phyloP scores from a whole-genome alignment of 768 basidiomycete genomes.

The Chalciporus sphaerocephalus region DNA sequence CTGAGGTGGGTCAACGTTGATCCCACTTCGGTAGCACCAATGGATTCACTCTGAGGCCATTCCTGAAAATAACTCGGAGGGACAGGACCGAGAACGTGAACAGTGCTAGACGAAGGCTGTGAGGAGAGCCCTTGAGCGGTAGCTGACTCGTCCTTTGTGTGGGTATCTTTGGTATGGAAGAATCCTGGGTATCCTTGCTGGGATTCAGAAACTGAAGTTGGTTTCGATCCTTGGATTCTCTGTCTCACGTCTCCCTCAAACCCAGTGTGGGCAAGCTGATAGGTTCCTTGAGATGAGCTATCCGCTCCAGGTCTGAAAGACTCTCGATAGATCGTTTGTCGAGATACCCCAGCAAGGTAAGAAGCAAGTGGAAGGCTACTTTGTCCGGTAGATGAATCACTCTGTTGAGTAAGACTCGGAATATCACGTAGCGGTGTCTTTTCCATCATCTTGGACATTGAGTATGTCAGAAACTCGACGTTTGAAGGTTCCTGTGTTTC shows the following conservation, averaged over 20 bases:
- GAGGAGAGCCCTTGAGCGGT: constrained; percentile 2
- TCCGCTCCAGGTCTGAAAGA: neutral
- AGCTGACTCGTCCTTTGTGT: constrained; percentile 1
- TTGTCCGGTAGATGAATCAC: neutral
- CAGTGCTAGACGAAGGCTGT: neutral
- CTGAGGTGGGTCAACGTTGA: neutral
- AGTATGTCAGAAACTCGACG: constrained; percentile 6
- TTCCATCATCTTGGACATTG: constrained; percentile 9
- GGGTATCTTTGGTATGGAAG: neutral
- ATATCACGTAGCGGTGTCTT: neutral
- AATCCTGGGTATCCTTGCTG: constrained; percentile 1
- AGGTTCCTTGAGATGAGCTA: constrained; percentile 3
- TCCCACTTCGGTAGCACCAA: neutral
- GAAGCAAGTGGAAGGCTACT: neutral
- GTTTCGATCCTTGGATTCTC: constrained; percentile 13
- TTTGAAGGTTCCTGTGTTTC: neutral
- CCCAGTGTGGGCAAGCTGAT: constrained; percentile 7
- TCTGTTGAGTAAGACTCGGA: constrained; percentile 4
- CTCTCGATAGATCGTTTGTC: constrained; percentile 3
- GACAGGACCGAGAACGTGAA: neutral
- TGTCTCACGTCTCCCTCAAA: neutral
- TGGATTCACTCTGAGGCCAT: neutral
- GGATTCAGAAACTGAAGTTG: constrained; percentile 10
- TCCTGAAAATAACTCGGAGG: constrained; percentile 8
- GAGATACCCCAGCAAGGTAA: constrained; percentile 5